These are phyloP conservation scores for Crataegus laevigata DNA, from an alignment of 306 rosid species.

Conservation along the genomic window DNA sequence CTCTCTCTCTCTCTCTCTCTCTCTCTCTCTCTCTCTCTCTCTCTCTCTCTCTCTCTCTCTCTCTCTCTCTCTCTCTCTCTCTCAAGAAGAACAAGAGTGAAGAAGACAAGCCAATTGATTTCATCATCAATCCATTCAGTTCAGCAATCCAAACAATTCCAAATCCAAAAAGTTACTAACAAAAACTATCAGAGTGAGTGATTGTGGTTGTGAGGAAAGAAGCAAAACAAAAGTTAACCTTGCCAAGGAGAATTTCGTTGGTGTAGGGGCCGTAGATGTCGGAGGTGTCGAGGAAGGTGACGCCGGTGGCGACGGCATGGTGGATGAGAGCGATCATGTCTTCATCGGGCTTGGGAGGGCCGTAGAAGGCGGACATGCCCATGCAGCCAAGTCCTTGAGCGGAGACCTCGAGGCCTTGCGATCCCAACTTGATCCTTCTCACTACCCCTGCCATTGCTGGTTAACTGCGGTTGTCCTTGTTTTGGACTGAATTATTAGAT, in stretches of 20 bases:
- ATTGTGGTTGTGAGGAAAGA: background rate
- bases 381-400: constrained; percentile 64
- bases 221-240: constrained; percentile 9
- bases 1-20: background rate
- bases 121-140: background rate
- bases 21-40: background rate
- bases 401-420: constrained; percentile 52
- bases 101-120: background rate
- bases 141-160: background rate
- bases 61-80: background rate
- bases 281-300: constrained; percentile 62
- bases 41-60: background rate
- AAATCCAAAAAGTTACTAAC: background rate
- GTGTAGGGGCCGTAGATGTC: constrained; percentile 58
- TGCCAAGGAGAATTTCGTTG: constrained; percentile 54
- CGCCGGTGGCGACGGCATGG: constrained; percentile 46
- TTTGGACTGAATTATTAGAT: background rate
- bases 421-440: constrained; percentile 55
- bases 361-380: constrained; percentile 66
- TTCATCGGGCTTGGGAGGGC: constrained; percentile 51
- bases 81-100: background rate
- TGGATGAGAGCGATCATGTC: constrained; percentile 64
- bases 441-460: constrained; percentile 23
- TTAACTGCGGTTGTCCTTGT: background rate
- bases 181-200: background rate